Evolutionary conservation across 2,329 filamentous ascomycete genomes (phyloP).

Genomic region (Fusarium sp.): DNA sequence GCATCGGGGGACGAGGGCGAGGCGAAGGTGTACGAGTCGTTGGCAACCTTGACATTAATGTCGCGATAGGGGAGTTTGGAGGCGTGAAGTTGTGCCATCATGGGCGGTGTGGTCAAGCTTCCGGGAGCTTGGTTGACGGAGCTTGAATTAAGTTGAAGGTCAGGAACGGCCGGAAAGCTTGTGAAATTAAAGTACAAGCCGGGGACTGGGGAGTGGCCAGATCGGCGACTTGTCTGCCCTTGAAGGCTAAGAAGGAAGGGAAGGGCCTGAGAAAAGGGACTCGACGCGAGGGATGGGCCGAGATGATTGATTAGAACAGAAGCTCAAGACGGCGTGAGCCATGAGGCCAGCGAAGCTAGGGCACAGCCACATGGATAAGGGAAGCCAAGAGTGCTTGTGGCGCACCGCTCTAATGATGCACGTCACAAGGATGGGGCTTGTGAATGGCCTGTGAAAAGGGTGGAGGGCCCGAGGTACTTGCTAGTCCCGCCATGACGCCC

Average conservation of each 20-base stretch:
- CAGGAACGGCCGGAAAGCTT: conserved; percentile 13
- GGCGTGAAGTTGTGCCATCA: conserved; percentile 54
- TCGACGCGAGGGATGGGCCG: conserved; percentile 37
- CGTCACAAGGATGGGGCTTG: conserved; percentile 35
- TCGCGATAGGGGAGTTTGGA: conserved; percentile 82
- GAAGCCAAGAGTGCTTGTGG: conserved; percentile 26
- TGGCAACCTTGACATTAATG: conserved; percentile 94
- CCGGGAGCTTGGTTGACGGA: conserved; percentile 21
- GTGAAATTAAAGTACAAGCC: conserved; percentile 18
- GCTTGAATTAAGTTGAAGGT: conserved; percentile 15
- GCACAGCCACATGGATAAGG: conserved; percentile 42
- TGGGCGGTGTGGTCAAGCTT: conserved; percentile 22
- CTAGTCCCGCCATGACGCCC: neutral
- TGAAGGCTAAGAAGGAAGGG: conserved; percentile 25
- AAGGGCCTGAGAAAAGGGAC: conserved; percentile 37
- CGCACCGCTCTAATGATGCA: conserved; percentile 16
- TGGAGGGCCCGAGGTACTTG: conserved; percentile 5
- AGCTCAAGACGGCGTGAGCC: conserved; percentile 32
- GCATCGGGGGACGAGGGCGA: conserved; percentile 94
- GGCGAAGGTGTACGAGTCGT: conserved; percentile 94
- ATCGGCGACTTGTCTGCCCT: conserved; percentile 35
- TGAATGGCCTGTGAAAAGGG: neutral
- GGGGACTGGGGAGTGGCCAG: conserved; percentile 29
- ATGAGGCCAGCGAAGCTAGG: conserved; percentile 47
- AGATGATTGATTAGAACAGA: conserved; percentile 28